phyloP scores from a whole-genome alignment of 2,329 filamentous ascomycete genomes.

The Apiospora arundinis region DNA sequence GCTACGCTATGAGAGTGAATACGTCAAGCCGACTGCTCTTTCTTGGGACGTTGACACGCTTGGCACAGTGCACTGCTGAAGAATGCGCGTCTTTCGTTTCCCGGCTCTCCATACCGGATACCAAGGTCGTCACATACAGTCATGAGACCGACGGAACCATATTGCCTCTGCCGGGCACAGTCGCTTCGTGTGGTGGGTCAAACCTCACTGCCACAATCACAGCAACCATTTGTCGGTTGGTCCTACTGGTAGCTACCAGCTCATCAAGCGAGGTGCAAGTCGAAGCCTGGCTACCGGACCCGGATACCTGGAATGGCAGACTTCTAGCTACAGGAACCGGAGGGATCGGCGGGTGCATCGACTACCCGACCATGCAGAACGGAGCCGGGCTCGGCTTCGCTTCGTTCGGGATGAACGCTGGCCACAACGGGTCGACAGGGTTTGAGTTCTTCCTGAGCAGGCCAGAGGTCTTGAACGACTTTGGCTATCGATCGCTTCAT shows the following conservation, averaged over 20 bases:
- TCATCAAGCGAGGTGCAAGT: slow-evolving; percentile 28
- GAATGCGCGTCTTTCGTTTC: neutral
- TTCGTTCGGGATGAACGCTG: slow-evolving; percentile 47
- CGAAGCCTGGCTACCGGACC: slow-evolving; percentile 29
- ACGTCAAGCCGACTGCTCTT: neutral
- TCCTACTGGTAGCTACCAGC: slow-evolving; percentile 25
- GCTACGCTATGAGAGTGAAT: neutral
- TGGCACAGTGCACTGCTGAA: neutral
- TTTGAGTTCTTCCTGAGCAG: slow-evolving; percentile 34
- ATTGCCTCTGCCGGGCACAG: slow-evolving; percentile 25
- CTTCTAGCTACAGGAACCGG: slow-evolving; percentile 49
- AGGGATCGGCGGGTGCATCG: slow-evolving; percentile 48
- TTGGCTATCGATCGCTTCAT: slow-evolving; percentile 41
- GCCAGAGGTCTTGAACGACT: slow-evolving; percentile 39
- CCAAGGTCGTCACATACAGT: slow-evolving; percentile 19
- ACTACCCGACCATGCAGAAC: slow-evolving; percentile 48
- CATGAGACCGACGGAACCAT: slow-evolving; percentile 23
- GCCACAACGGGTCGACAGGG: slow-evolving; percentile 45
- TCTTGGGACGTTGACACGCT: neutral
- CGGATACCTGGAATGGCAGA: slow-evolving; percentile 42
- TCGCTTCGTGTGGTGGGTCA: slow-evolving; percentile 27
- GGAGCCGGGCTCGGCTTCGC: slow-evolving; percentile 45
- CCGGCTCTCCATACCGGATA: slow-evolving; percentile 20
- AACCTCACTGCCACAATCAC: slow-evolving; percentile 25
- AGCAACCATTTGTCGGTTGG: slow-evolving; percentile 26